Evolutionary conservation across 2,329 filamentous ascomycete species (phyloP), one percentile per base, ranked within the genome.

Genomic region (Chrysoporthe austroafricana): DNA sequence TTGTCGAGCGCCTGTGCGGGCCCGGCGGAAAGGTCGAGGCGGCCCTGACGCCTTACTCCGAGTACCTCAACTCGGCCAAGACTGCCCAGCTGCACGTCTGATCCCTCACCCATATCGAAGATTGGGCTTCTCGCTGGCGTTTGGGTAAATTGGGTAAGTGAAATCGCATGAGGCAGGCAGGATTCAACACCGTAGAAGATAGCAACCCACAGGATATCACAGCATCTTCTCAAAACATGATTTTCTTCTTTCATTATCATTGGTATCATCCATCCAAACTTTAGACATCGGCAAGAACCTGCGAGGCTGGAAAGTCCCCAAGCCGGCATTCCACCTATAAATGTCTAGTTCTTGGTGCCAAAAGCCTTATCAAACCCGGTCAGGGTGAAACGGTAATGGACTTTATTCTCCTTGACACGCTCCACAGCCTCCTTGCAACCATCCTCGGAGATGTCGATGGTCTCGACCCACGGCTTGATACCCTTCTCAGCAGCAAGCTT

Each of bases 311-410:
- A 3, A n/a, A 48, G 46, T 21, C n/a, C 54, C n/a, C 2, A 9
- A 9, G 18, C 2, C 6, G 2, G 1, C 3, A 2, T 14, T 18
- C 54, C 18, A 4, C 3, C n/a, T 11, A 18, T 39, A 13, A n/a
- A 1, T 32, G 36, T 39, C 21, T 63, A 66, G 4, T 52, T 44
- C 48, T 73, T 70, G 21, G 44, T 70, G 3, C 73, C 74, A 69
- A 92, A 92, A 0, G 81, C 86, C 81, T 90, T 88, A 73, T 92
- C 87, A 73, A 85, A 92, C 11, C 86, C 86, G 14, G 86, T 88
- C 73, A 94, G 77, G 0, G 90, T 92, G 73, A 92, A 90, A 52
- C 92, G 84, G 76, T 92, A 95, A 44, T 85, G 84, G 16, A 94
- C 89, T 76, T 92, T 86, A 72, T 91, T 91, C 71, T 87, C 87